Evolutionary conservation across 1,139 yeast species (phyloP).

Genomic region (Protomyces inundatus): DNA sequence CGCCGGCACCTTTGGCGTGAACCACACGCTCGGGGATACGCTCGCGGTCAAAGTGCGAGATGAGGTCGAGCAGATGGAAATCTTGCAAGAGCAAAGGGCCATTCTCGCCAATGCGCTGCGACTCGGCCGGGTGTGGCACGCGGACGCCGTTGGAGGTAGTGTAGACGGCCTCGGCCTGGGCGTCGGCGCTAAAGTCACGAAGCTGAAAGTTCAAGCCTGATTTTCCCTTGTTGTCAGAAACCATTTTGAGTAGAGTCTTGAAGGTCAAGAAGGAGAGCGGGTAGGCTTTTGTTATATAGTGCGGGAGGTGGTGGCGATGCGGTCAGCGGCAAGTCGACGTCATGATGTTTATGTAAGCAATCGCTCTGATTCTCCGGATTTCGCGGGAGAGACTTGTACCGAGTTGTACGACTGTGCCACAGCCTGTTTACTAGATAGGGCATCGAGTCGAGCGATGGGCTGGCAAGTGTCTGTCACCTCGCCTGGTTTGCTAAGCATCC

Average conservation of each 20-base stretch:
- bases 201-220: slow-evolving; percentile 21
- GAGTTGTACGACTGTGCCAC: no score
- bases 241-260: background rate
- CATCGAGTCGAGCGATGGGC: no score
- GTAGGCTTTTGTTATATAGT: no score
- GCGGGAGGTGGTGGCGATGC: no score
- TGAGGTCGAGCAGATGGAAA: slow-evolving; percentile 66
- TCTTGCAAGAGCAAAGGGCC: slow-evolving; percentile 56
- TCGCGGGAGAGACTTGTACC: no score
- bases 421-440: no score
- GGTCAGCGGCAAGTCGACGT: no score
- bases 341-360: no score
- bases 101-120: slow-evolving; percentile 61
- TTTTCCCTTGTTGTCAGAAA: background rate
- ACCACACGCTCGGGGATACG: slow-evolving; percentile 86
- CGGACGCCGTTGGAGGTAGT: slow-evolving; percentile 75
- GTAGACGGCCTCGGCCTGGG: slow-evolving; percentile 38
- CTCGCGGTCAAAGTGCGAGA: slow-evolving; percentile 82
- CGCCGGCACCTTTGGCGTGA: slow-evolving; percentile 88
- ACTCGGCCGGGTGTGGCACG: slow-evolving; percentile 58
- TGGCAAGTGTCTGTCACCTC: no score
- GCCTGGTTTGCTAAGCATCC: no score
- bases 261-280: no score
- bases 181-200: slow-evolving; percentile 10
- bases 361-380: no score